Base-by-base conservation (phyloP, 1,284 basidiomycete species). In the Irpex sp. region DNA sequence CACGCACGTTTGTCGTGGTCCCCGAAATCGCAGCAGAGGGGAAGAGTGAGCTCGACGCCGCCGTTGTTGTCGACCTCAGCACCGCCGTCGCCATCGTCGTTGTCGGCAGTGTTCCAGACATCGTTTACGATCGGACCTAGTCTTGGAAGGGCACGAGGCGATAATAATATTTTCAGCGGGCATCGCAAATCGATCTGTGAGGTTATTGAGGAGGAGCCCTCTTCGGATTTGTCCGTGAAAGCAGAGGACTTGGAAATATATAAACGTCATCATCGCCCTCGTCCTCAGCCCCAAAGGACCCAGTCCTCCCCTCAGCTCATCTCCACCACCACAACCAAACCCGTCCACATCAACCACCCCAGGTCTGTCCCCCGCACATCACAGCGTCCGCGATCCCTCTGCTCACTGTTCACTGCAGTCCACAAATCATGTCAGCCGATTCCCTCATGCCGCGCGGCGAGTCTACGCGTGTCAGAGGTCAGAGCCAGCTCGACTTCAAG, bases 401-500 rank as follows among this genome's bases (percentile, higher is more conserved):
- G 49, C 4, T 64, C 63, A 72, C 71, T 71, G 57, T 64, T 64
- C 31, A 81, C 77, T 67, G 86, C 86, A 85, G 66, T 57, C 49
- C 60, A n/a, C 26, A 19, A 13, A 34, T 36, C 71, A 61, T 66
- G 64, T 13, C n/a, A 7, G 4, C 40, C 40, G 75, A 81, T 66
- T 83, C 81, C 57, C 80, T 89, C 58, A 80, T 86, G 75, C 86
- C 87, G 64, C 81, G 83, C 68, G 77, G 76, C 72, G 86, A 89
- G 66, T 82, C 85, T 65, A 80, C 85, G 74, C 85, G 88, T 69
- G 82, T 83, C 64, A 83, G 89, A 66, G 87, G 90, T 68, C 82
- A 83, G 65, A 84, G 83, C 70, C 86, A 91, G 76, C 86, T 90
- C 79, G 78, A 97, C 82, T 97, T 97, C 88, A 97, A 97, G 85